These are phyloP conservation scores for Collariella sp. DNA, from an alignment of 495 filamentous ascomycete species.

Conservation along the genomic window DNA sequence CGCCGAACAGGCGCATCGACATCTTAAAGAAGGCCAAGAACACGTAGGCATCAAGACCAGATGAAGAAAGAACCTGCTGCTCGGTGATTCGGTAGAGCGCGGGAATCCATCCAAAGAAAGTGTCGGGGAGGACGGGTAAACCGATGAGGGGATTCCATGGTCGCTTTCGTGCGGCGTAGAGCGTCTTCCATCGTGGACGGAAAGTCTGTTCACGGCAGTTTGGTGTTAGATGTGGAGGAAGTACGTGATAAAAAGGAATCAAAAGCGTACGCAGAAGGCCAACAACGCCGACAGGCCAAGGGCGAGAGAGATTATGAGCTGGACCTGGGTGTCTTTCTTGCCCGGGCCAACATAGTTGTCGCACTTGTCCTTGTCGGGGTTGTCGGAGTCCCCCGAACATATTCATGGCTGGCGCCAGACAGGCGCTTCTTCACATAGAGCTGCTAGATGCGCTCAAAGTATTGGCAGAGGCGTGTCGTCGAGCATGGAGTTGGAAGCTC, in stretches of 20 bases:
- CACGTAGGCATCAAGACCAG: conserved; percentile 91
- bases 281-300: conserved; percentile 45
- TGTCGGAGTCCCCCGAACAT: conserved; percentile 13
- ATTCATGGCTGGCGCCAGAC: conserved; percentile 15
- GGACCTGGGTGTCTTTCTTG: conserved; percentile 39
- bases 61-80: conserved; percentile 78
- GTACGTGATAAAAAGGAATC: background rate
- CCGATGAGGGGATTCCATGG: conserved; percentile 57
- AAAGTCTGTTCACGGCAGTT: conserved; percentile 46
- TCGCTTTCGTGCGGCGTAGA: conserved; percentile 84
- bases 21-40: conserved; percentile 93
- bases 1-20: conserved; percentile 70
- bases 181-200: conserved; percentile 81
- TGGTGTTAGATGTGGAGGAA: background rate
- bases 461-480: background rate
- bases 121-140: conserved; percentile 76
- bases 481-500: background rate
- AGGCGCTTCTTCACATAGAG: background rate
- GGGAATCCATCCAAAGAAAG: conserved; percentile 90
- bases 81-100: conserved; percentile 82
- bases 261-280: conserved; percentile 39
- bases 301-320: conserved; percentile 44
- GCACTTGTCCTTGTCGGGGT: conserved; percentile 17
- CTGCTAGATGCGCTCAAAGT: background rate
- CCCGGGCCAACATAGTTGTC: conserved; percentile 27